Percentiles rank a stretch among this genome's conserved stretches.
These are phyloP conservation scores for Diaporthe destruens DNA, from an alignment of 2,329 filamentous ascomycete genomes.

Conservation along the genomic window DNA sequence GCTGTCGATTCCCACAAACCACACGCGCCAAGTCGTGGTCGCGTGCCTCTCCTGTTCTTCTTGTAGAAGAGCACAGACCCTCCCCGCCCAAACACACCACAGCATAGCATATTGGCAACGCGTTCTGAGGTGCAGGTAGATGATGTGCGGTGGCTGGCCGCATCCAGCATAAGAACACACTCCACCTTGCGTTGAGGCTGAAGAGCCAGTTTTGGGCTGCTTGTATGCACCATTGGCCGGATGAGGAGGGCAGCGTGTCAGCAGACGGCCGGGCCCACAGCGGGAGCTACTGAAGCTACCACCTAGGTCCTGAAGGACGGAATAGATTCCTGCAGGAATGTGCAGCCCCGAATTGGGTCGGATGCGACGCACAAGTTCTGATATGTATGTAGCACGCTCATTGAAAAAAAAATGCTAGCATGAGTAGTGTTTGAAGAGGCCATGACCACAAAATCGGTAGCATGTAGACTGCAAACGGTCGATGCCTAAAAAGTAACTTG, in stretches of 20 bases:
- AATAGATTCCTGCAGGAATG: conserved; percentile 8
- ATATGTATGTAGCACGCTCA: not conserved
- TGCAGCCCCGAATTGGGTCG: not conserved
- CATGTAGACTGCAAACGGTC: conserved; percentile 13
- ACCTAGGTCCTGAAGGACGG: not conserved
- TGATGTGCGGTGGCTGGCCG: not conserved
- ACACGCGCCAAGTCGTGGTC: not conserved
- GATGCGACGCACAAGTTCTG: not conserved
- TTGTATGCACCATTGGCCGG: not conserved
- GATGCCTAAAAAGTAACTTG: not conserved
- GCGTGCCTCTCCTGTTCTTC: conserved; percentile 1
- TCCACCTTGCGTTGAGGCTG: not conserved
- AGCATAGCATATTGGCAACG: not conserved
- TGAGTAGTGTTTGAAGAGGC: not conserved
- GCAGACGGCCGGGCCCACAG: conserved; percentile 7
- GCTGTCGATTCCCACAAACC: not conserved
- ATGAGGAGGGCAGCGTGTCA: not conserved
- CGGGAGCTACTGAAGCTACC: conserved; percentile 15
- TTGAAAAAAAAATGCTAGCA: not conserved
- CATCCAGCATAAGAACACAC: not conserved
- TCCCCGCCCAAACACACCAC: not conserved
- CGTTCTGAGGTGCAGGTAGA: not conserved
- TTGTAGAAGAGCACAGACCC: not conserved
- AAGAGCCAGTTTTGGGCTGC: not conserved
- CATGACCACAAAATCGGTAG: not conserved